Evolutionary conservation across 129 eudicot species (phyloP).

Genomic region (Logfia minima): DNA sequence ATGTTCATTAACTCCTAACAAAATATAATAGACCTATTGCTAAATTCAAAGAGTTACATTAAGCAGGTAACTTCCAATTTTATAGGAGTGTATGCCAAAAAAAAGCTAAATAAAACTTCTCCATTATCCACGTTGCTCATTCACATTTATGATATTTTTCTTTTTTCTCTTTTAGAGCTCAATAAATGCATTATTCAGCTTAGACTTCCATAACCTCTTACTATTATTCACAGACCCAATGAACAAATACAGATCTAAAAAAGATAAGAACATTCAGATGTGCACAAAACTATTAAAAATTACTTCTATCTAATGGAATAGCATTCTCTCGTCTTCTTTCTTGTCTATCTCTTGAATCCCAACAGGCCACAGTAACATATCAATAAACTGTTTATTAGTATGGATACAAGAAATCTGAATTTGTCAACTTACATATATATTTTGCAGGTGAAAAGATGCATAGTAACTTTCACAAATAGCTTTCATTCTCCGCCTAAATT

Average conservation of each 20-base stretch:
- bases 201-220: conserved; percentile 5
- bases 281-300: neutral
- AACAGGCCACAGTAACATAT: conserved; percentile 3
- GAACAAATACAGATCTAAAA: conserved; percentile 1
- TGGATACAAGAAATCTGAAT: neutral
- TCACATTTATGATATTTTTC: neutral
- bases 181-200: conserved; percentile 1
- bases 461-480: conserved; percentile 72
- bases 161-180: neutral
- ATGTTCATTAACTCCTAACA: neutral
- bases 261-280: neutral
- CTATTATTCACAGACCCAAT: neutral
- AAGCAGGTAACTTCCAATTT: conserved; percentile 2
- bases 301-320: conserved; percentile 5
- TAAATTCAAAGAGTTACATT: neutral
- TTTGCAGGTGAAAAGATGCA: conserved; percentile 84
- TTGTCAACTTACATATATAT: conserved; percentile 68
- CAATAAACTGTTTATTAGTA: neutral
- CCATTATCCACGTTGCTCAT: neutral
- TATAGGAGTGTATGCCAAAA: neutral
- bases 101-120: conserved; percentile 10
- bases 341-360: neutral
- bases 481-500: conserved; percentile 79
- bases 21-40: conserved; percentile 1
- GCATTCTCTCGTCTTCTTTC: neutral